Percentiles rank a stretch among this genome's conserved stretches.
Evolutionary conservation across 495 filamentous ascomycete genomes (phyloP).

Genomic region (Tuber microsphaerosporum): DNA sequence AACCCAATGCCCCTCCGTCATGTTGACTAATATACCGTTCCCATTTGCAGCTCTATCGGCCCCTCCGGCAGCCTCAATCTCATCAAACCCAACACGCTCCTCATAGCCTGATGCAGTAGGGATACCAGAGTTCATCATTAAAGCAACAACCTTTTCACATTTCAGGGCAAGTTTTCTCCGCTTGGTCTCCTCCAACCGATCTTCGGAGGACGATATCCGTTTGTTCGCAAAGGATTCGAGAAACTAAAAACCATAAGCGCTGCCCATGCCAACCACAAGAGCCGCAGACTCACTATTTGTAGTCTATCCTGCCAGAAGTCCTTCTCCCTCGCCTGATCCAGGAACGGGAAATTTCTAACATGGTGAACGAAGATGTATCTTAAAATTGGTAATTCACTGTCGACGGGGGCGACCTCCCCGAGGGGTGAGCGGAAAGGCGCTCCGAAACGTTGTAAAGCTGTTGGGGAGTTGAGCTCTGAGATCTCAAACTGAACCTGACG

Average conservation of each 20-base stretch:
- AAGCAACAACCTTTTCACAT: slow-evolving; percentile 86
- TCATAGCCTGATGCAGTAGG: slow-evolving; percentile 95
- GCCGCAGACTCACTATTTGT: slow-evolving; percentile 64
- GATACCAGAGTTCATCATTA: slow-evolving; percentile 98
- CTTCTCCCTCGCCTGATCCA: slow-evolving; percentile 92
- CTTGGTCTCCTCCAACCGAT: slow-evolving; percentile 93
- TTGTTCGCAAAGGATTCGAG: slow-evolving; percentile 97
- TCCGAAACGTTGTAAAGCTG: slow-evolving; percentile 87
- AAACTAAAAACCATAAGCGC: slow-evolving; percentile 53
- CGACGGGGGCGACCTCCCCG: slow-evolving; percentile 85
- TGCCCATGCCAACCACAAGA: background rate
- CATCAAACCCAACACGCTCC: slow-evolving; percentile 88
- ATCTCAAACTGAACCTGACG: slow-evolving; percentile 86
- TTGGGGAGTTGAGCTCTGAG: slow-evolving; percentile 82
- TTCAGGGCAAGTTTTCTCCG: slow-evolving; percentile 83
- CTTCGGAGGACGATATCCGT: slow-evolving; percentile 92
- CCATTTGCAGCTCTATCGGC: slow-evolving; percentile 89
- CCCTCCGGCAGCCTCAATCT: slow-evolving; percentile 66
- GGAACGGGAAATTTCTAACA: slow-evolving; percentile 93
- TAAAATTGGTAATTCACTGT: slow-evolving; percentile 88
- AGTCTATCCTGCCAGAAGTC: slow-evolving; percentile 99
- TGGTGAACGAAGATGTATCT: slow-evolving; percentile 97
- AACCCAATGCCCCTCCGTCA: slow-evolving; percentile 82
- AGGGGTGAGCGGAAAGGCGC: slow-evolving; percentile 88
- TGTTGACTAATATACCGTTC: slow-evolving; percentile 71